Conservation (phyloP, 345 rosid species). For the Sapria himalayana region DNA sequence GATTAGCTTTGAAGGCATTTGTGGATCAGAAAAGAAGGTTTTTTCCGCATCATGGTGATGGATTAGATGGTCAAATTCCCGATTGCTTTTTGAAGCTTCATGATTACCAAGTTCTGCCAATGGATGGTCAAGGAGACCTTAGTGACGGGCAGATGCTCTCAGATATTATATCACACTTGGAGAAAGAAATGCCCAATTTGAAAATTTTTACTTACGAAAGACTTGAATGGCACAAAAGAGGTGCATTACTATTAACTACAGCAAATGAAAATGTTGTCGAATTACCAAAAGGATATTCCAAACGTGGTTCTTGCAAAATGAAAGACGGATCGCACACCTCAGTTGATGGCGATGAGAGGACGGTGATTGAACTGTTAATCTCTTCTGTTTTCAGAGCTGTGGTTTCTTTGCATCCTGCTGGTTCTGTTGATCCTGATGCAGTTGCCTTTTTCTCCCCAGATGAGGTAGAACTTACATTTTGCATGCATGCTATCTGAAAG, state of each 20-base stretch:
- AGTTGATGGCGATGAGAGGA: conserved; percentile 31
- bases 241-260: conserved; percentile 36
- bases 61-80: conserved; percentile 13
- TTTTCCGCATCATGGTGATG: conserved; percentile 70
- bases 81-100: conserved; percentile 34
- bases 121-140: conserved; percentile 21
- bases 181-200: conserved; percentile 36
- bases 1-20: conserved; percentile 91
- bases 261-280: conserved; percentile 42
- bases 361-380: conserved; percentile 48
- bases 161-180: conserved; percentile 35
- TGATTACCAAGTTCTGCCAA: conserved; percentile 13
- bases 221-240: conserved; percentile 73
- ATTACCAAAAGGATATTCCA: conserved; percentile 28
- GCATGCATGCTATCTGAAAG: not conserved
- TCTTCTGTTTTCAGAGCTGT: conserved; percentile 69
- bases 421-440: conserved; percentile 75
- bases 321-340: conserved; percentile 24
- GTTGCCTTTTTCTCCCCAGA: conserved; percentile 93
- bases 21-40: conserved; percentile 76
- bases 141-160: conserved; percentile 35
- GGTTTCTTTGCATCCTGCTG: conserved; percentile 80
- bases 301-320: conserved; percentile 32
- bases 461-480: conserved; percentile 34
- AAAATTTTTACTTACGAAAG: conserved; percentile 54